These are phyloP conservation scores for Nothophytophthora sp. DNA, from an alignment of 352 stramenopile species.

Conservation along the genomic window DNA sequence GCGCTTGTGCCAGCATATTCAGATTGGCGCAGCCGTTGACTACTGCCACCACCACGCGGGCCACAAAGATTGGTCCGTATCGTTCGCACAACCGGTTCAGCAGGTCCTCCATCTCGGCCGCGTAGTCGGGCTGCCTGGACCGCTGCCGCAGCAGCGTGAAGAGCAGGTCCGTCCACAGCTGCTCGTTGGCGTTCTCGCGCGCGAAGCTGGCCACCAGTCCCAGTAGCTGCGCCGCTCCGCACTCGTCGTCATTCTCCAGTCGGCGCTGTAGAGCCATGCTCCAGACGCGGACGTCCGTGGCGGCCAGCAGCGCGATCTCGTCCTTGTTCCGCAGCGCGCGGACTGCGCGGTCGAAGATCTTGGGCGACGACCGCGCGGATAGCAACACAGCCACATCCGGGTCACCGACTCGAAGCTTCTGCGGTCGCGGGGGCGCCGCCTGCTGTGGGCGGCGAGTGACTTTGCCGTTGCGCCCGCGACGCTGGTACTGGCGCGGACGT, in stretches of 20 bases:
- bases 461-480: too few species aligned
- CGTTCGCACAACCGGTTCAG: constrained; percentile 30
- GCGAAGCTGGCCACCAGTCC: constrained; percentile 45
- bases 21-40: constrained; percentile 73
- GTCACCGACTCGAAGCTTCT: constrained; percentile 27
- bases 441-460: neutral
- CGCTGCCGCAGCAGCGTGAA: constrained; percentile 70
- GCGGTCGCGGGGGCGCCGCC: neutral
- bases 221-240: constrained; percentile 50
- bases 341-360: constrained; percentile 36
- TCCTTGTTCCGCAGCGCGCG: constrained; percentile 37
- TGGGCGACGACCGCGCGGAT: constrained; percentile 22
- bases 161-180: constrained; percentile 72
- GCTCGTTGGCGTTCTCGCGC: constrained; percentile 48
- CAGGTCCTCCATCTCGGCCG: constrained; percentile 35
- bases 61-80: constrained; percentile 50
- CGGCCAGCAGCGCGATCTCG: constrained; percentile 41
- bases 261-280: constrained; percentile 61
- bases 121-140: constrained; percentile 21
- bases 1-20: constrained; percentile 51
- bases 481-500: too few species aligned
- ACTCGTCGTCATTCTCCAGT: constrained; percentile 43
- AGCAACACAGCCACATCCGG: constrained; percentile 40
- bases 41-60: constrained; percentile 41
- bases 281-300: constrained; percentile 55